phyloP scores from a whole-genome alignment of 2,329 filamentous ascomycete genomes.

The Chaetomium sp. region DNA sequence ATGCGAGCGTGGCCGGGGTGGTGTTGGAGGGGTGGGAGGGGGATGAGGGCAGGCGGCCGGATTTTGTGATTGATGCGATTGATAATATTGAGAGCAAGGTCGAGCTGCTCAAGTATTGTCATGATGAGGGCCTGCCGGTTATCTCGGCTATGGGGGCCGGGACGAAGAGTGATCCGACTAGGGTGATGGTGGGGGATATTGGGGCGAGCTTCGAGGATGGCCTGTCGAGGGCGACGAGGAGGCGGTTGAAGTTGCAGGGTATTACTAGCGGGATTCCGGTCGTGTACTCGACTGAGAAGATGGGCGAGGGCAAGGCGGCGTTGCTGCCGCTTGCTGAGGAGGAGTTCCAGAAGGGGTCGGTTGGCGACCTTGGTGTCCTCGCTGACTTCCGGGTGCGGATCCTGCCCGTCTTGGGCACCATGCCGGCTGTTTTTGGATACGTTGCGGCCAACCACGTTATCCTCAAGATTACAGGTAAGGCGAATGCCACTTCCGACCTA shows the following conservation, averaged over 20 bases:
- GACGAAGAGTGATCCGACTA: conserved; percentile 84
- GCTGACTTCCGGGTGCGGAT: conserved; percentile 96
- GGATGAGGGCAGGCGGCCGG: conserved; percentile 63
- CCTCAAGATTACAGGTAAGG: conserved; percentile 63
- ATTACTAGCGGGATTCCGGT: conserved; percentile 85
- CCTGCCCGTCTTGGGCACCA: conserved; percentile 89
- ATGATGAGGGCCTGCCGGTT: conserved; percentile 74
- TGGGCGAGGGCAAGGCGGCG: conserved; percentile 86
- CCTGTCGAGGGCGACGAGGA: conserved; percentile 79
- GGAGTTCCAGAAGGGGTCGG: conserved; percentile 81
- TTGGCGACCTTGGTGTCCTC: conserved; percentile 83
- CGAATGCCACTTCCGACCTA: neutral
- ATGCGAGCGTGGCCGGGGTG: conserved; percentile 62
- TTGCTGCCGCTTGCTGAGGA: conserved; percentile 84
- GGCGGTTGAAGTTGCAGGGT: conserved; percentile 74
- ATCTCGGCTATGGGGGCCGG: conserved; percentile 96
- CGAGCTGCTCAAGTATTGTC: conserved; percentile 82
- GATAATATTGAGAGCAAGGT: conserved; percentile 99
- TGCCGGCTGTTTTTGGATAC: conserved; percentile 96
- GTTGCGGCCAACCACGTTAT: conserved; percentile 92
- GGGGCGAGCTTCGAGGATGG: conserved; percentile 85
- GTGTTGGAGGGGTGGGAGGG: conserved; percentile 69
- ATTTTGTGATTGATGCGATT: conserved; percentile 95
- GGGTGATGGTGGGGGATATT: conserved; percentile 89
- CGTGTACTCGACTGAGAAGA: conserved; percentile 89